Evolutionary conservation across 192 early-diverging fungal genomes (phyloP), one percentile per base, ranked within the genome.

Genomic region (Coemansia sp.): DNA sequence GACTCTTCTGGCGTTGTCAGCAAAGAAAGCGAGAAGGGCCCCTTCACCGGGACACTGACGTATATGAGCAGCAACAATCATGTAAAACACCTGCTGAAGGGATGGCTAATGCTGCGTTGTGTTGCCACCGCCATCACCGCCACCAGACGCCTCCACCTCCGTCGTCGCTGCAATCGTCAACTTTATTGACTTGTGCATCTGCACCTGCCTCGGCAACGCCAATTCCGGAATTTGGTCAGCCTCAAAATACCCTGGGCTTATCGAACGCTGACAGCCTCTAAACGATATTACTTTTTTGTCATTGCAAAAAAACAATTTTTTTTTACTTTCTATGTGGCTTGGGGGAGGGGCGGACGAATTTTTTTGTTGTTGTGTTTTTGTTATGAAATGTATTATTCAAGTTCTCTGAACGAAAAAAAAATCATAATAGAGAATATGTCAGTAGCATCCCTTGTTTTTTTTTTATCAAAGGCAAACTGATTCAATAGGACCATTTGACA

Each of bases 361-460:
- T 30, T 46, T 43, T 32, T 46, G 40, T 44, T 65, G 32, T 44
- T 47, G n/a, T 65, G 11, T 49, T 65, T 65, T 52, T 58, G 55
- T 58, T 58, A 58, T 33, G 6, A 33, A 58, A 33, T 58, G 55
- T 58, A 58, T 58, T 58, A 16, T 58, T 50, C 47, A 35, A 33
- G 55, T 55, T 30, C 26, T 26, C 26, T 26, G 26, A 26, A 26
- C 26, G 26, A 32, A 55, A 13, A 30, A 28, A 55, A 55, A 58
- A 58, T 32, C 28, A 58, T 58, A 58, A 30, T 32, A 33, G 55
- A n/a, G 9, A n/a, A 17, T 33, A 17, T 26, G 53, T 32, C 55
- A 58, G 55, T 58, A 58, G 28, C 55, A 58, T 50, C 47, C 55
- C 14, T 37, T 6, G 6, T 37, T 10, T 52, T 14, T 14, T 11